Conservation (phyloP, 441 rosid species). For the Gossypium schwendimanii region DNA sequence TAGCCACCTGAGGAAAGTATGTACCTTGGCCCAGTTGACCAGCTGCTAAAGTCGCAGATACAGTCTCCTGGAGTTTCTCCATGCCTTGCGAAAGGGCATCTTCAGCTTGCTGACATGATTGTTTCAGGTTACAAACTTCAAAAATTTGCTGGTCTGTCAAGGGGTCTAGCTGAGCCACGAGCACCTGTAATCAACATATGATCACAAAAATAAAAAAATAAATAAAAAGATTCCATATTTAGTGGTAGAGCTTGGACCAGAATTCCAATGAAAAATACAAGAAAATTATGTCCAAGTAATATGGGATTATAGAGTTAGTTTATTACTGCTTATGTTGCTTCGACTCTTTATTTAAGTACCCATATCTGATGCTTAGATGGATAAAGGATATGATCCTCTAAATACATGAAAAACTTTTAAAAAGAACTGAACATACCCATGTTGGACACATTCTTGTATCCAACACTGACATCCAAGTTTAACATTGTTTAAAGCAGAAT, state of each 20-base stretch:
- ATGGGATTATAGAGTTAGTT: background rate
- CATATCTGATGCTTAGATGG: background rate
- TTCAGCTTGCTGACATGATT: constrained; percentile 89
- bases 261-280: background rate
- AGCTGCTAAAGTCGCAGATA: constrained; percentile 55
- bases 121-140: constrained; percentile 46
- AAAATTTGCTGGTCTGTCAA: constrained; percentile 58
- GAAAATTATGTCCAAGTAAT: background rate
- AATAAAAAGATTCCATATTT: background rate
- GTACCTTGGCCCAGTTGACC: constrained; percentile 53
- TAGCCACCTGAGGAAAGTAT: constrained; percentile 45
- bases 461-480: background rate
- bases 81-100: constrained; percentile 91
- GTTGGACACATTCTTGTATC: background rate
- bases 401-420: background rate
- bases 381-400: background rate
- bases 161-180: constrained; percentile 57
- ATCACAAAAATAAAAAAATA: background rate
- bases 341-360: background rate
- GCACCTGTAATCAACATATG: constrained; percentile 44
- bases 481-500: background rate
- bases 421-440: background rate
- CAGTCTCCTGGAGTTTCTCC: constrained; percentile 68
- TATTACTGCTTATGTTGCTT: background rate
- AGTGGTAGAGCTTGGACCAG: background rate